Evolutionary conservation across 768 basidiomycete species (phyloP).

Genomic region (Xerocomellus amylosporus): DNA sequence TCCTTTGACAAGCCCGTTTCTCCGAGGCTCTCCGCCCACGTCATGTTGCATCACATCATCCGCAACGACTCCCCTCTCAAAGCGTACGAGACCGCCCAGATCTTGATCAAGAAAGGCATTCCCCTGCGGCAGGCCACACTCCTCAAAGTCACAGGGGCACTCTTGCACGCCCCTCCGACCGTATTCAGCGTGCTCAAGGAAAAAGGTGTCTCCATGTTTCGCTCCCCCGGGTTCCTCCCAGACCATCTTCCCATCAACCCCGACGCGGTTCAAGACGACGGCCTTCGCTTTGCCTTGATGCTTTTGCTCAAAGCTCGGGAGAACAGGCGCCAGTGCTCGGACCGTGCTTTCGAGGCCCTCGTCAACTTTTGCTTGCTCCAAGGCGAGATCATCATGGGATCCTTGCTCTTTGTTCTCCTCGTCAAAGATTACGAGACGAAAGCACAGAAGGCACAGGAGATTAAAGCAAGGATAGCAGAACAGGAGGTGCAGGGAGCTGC

Average conservation of each 20-base stretch:
- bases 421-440: conserved; percentile 60
- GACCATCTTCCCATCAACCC: conserved; percentile 31
- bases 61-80: conserved; percentile 47
- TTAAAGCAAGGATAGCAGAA: conserved; percentile 20
- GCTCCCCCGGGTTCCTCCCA: conserved; percentile 12
- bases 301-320: conserved; percentile 54
- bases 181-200: conserved; percentile 18
- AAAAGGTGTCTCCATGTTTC: conserved; percentile 17
- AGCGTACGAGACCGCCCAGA: conserved; percentile 47
- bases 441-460: conserved; percentile 28
- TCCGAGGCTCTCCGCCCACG: conserved; percentile 59
- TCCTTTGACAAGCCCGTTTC: conserved; percentile 51
- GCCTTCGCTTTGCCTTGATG: conserved; percentile 49
- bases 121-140: conserved; percentile 49
- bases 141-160: conserved; percentile 34
- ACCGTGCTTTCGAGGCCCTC: conserved; percentile 58
- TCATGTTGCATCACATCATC: conserved; percentile 62
- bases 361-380: conserved; percentile 67
- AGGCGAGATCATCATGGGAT: conserved; percentile 76
- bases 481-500: conserved; percentile 15
- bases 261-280: conserved; percentile 36
- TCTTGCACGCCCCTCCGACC: conserved; percentile 24
- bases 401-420: conserved; percentile 62
- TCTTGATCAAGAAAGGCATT: conserved; percentile 55
- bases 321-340: conserved; percentile 52